Base-by-base conservation (phyloP, 2,329 filamentous ascomycete species). In the Colletotrichum trifolii region DNA sequence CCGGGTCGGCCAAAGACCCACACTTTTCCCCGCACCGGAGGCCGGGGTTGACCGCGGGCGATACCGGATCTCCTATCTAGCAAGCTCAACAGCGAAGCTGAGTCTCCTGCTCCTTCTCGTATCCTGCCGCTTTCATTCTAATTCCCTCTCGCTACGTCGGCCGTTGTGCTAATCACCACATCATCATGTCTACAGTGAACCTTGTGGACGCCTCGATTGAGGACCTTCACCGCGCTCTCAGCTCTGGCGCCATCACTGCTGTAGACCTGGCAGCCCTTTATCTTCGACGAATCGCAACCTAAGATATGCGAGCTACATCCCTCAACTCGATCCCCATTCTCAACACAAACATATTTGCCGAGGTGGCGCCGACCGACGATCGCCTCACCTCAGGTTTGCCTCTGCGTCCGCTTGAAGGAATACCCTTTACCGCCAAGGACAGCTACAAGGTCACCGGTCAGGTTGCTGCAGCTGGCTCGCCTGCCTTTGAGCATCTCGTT, bases 351-450 rank as follows among this genome's bases (percentile, higher is more conserved):
- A 67, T 70, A 2, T 73, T 76, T 8, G 64, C 66, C 3, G 71
- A 73, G 25, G 74, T 74, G 1, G 60, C 67, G 2, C 68, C 68
- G 0, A 75, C 75, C 0, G 75, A 77, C n/a, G 70, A 72, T 17
- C 58, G 70, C 4, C 69, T 73, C 3, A 68, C 69, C 5, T 54
- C 60, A 3, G 68, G 68, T 8, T 11, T 11, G 1, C 48, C 75
- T 1, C 3, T 33, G 8, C 33, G 60, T 5, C 56, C 47, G 1
- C 75, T 88, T 0, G 85, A 88, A 67, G 84, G 86, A 2, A 86
- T 88, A 6, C 85, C 85, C 0, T 87, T 79, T 63, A 85, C 84
- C 0, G 76, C 87, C 68, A 88, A 89, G 71, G 86, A 89, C 69
- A 83, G 79, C 68, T 87, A 83, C 76, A 86, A 83, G 67, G 81